Conservation (phyloP, 1,284 basidiomycete genomes). For the Trichosporon sp. region DNA sequence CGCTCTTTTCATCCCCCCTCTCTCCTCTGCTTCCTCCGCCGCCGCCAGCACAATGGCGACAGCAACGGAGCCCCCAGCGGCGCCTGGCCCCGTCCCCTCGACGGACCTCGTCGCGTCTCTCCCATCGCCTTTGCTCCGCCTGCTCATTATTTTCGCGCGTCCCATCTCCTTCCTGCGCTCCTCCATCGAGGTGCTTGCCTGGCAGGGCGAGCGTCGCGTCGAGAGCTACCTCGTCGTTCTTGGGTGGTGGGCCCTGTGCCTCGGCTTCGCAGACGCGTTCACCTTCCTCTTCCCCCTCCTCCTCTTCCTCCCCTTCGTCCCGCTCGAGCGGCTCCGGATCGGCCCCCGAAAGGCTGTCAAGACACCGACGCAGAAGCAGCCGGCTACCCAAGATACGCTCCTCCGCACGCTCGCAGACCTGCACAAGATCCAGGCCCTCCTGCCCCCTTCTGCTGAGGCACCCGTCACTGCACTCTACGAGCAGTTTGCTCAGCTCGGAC, state of each 20-base stretch:
- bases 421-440: constrained; percentile 51
- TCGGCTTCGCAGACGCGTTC: constrained; percentile 64
- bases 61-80: constrained; percentile 8
- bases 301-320: constrained; percentile 45
- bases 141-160: constrained; percentile 60
- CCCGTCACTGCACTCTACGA: constrained; percentile 36
- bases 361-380: constrained; percentile 47
- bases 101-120: constrained; percentile 52
- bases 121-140: constrained; percentile 53
- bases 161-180: constrained; percentile 62
- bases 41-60: constrained; percentile 20
- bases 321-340: constrained; percentile 55
- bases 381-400: constrained; percentile 67
- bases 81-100: constrained; percentile 19
- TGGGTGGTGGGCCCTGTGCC: constrained; percentile 75
- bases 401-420: constrained; percentile 54
- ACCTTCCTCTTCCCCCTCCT: constrained; percentile 58
- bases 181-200: constrained; percentile 64
- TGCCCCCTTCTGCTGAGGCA: constrained; percentile 48
- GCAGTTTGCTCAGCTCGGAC: constrained; percentile 45
- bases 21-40: not conserved
- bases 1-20: not conserved
- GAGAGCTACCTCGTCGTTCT: constrained; percentile 70
- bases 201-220: constrained; percentile 65
- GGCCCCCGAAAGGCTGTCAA: constrained; percentile 31